Conservation (phyloP, 495 filamentous ascomycete genomes). For the Neurospora sp. region DNA sequence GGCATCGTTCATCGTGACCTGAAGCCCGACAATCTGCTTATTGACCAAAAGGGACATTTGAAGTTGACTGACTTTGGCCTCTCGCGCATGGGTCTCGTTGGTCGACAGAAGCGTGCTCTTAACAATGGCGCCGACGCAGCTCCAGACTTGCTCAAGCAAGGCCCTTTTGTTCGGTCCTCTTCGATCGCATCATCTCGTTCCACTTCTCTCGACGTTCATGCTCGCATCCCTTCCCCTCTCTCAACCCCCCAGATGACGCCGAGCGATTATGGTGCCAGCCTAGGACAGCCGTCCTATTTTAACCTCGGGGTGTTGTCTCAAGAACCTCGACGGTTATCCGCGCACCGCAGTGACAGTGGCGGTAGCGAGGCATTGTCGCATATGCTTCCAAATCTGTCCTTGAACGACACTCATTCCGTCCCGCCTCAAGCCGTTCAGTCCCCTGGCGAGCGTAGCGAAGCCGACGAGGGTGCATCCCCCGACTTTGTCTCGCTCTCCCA, state of each 20-base stretch:
- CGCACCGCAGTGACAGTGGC: conserved; percentile 83
- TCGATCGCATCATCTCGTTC: conserved; percentile 92
- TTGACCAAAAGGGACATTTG: conserved; percentile 91
- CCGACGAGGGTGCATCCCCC: conserved; percentile 57
- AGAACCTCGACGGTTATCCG: conserved; percentile 76
- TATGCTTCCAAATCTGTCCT: conserved; percentile 74
- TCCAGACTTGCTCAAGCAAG: conserved; percentile 85
- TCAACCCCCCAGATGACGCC: conserved; percentile 85
- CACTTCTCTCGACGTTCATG: conserved; percentile 85
- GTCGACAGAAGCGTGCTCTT: conserved; percentile 85
- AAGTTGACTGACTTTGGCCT: conserved; percentile 97
- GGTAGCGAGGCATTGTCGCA: conserved; percentile 76
- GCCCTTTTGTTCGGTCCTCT: conserved; percentile 73
- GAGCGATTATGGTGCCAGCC: conserved; percentile 48
- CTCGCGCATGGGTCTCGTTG: conserved; percentile 93
- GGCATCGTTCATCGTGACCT: conserved; percentile 94
- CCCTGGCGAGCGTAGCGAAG: conserved; percentile 37
- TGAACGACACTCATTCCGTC: conserved; percentile 48
- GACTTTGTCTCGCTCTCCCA: conserved; percentile 56
- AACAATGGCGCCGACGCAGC: conserved; percentile 71
- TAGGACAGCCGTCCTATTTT: conserved; percentile 88
- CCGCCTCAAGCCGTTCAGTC: conserved; percentile 44
- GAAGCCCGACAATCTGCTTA: conserved; percentile 94
- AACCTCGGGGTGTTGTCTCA: conserved; percentile 56
- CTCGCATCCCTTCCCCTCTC: conserved; percentile 57